Base-by-base conservation (phyloP, 106 monocot species). In the Dendrobium nobile region DNA sequence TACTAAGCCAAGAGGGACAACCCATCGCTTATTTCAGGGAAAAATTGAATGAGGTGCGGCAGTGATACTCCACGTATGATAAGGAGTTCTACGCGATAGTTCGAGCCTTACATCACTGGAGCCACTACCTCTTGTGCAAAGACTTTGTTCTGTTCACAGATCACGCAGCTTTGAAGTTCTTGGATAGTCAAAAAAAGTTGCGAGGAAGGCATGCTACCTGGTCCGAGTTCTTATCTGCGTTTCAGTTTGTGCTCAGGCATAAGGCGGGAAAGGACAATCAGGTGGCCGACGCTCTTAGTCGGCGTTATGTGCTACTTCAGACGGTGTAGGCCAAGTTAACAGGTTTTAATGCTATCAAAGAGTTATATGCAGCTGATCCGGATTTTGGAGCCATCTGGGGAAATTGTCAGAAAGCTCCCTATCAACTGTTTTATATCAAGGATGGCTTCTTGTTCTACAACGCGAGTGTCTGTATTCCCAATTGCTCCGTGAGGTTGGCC, bases 71-170 rank as follows among this genome's bases (percentile, higher is more conserved):
- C 11, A 68, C 26, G 1, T 80, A 70, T 5, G 45, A 67, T 2
- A 9, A n/a, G 31, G 72, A 72, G 72, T 59, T 78, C 16, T 78
- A 78, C 40, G 78, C 19, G 2, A 78, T 61, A 16, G 78, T 78
- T 18, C 33, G 58, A 40, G 16, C 78, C 1, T 31, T 78, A 16
- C 3, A 13, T 0, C 8, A 2, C 37, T 55, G 58, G 58, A n/a
- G 58, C 0, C 33, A 20, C 2, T 56, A 78, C 28, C 56, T 59
- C 8, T 4, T 68, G 4, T 43, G 2, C 2, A 0, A 22, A 44
- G 67, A 67, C 0, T 67, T 45, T 27, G 0, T 67, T 26, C 54
- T 79, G 6, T 59, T 45, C 22, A 67, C n/a, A 2, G 44, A 68
- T 18, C 67, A 79, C 0, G 44, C 54, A 54, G 54, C 77, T 0